phyloP scores from a whole-genome alignment of 305 asterid genomes.

The Fraxinus nigra region DNA sequence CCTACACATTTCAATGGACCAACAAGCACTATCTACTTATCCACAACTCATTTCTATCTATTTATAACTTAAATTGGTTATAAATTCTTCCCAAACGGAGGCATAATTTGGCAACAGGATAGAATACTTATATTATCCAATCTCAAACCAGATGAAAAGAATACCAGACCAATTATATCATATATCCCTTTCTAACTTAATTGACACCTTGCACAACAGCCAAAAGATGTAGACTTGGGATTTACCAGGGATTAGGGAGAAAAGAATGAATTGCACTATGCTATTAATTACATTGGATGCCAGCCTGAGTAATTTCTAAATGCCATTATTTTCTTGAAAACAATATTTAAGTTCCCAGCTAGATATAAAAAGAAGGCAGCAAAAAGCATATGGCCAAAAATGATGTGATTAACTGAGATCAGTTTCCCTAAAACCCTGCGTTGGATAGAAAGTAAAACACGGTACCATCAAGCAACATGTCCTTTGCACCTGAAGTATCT shows the following conservation, averaged over 20 bases:
- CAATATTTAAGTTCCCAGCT: slow-evolving; percentile 18
- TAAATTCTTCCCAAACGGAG: neutral
- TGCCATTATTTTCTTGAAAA: slow-evolving; percentile 15
- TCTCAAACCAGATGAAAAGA: slow-evolving; percentile 15
- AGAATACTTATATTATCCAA: slow-evolving; percentile 20
- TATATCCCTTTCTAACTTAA: slow-evolving; percentile 11
- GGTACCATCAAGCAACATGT: slow-evolving; percentile 2
- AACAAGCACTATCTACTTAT: neutral
- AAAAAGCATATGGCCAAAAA: neutral
- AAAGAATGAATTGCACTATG: neutral
- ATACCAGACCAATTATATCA: neutral
- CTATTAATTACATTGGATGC: neutral
- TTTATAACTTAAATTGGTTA: no score
- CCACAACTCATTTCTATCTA: neutral
- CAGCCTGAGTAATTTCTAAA: neutral
- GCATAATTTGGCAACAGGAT: neutral
- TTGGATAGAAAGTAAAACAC: neutral
- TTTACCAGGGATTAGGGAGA: neutral
- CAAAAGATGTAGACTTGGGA: neutral
- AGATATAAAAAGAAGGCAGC: neutral
- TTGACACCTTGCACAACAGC: neutral
- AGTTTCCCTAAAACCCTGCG: neutral
- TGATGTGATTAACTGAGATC: slow-evolving; percentile 6
- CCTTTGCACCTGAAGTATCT: neutral
- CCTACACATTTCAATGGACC: neutral